Evolutionary conservation across 768 basidiomycete genomes (phyloP).

Genomic region (Termitomyces sp.): DNA sequence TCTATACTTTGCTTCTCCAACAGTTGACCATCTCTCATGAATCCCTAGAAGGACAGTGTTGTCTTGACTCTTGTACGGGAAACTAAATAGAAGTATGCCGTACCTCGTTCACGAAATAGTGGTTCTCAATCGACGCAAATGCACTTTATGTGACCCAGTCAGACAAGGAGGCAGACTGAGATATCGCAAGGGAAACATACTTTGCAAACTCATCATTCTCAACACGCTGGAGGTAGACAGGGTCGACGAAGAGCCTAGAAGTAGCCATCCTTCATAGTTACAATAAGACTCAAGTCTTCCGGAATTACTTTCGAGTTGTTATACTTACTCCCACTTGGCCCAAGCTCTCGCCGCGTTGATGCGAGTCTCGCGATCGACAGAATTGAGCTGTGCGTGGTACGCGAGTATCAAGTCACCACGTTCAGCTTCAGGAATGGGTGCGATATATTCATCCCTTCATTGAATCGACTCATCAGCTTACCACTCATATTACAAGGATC

Average conservation of each 20-base stretch:
- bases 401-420: constrained; percentile 78
- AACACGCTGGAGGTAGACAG: constrained; percentile 60
- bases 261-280: constrained; percentile 65
- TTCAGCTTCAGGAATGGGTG: constrained; percentile 75
- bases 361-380: constrained; percentile 60
- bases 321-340: constrained; percentile 84
- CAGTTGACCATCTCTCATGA: constrained; percentile 85
- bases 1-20: constrained; percentile 80
- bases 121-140: constrained; percentile 86
- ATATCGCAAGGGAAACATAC: constrained; percentile 32
- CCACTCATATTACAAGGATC: neutral
- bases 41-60: constrained; percentile 44
- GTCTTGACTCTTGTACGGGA: neutral
- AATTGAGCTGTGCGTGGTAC: constrained; percentile 76
- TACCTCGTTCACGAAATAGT: constrained; percentile 83
- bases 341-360: constrained; percentile 76
- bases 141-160: constrained; percentile 40
- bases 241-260: constrained; percentile 66
- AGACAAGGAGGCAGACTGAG: neutral
- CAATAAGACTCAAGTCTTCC: neutral
- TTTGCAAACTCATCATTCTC: constrained; percentile 72
- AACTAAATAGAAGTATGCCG: constrained; percentile 13
- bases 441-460: constrained; percentile 76
- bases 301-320: neutral
- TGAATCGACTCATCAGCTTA: neutral